Base-by-base conservation (phyloP, 495 filamentous ascomycete genomes). In the Lindgomyces ingoldianus region DNA sequence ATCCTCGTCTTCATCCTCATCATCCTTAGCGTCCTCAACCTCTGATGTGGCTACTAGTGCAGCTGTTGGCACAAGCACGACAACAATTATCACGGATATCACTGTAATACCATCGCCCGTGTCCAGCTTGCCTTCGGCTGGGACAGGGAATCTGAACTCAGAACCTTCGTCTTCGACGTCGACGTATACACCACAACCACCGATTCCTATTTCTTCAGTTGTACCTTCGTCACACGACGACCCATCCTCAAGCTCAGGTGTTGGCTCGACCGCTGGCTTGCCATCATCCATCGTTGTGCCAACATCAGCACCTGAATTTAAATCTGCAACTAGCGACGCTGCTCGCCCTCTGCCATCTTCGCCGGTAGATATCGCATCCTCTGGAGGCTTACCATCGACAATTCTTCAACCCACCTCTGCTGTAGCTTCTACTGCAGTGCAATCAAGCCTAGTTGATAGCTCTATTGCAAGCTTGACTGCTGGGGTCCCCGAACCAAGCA, bases 121-220 rank as follows among this genome's bases (percentile, higher is more conserved):
- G 12, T 48, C 58, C 4, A 36, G 33, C 6, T 39, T 24, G 6
- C 33, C 56, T 39, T 18, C 36, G 12, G 26, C 33, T 51, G 52
- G 57, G n/a, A 61, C 61, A 42, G 52, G 48, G 21, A 67, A 57
- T 29, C 26, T 26, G 2, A 24, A 1, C 39, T 19, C 41, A 9
- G 49, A 56, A 2, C 39, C 49, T 29, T 3, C 27, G 22, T 42
- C 52, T 4, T 54, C 63, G 16, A 48, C 57, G 18, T 42, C 39
- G 3, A 12, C 41, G 22, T 62, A 54, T 33, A 67, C 41, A 21
- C 64, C 58, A 8, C 57, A 36, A 21, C 59, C 59, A 45, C 59
- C 60, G 16, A 68, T 62, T 18, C 64, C 64, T 16, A 22, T 56
- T 29, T 56, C 33, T 18, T 45, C 33, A 19, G 27, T 4, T 19